These are phyloP conservation scores for Geosmithia putterillii DNA, from an alignment of 2,329 filamentous ascomycete genomes.

Conservation along the genomic window DNA sequence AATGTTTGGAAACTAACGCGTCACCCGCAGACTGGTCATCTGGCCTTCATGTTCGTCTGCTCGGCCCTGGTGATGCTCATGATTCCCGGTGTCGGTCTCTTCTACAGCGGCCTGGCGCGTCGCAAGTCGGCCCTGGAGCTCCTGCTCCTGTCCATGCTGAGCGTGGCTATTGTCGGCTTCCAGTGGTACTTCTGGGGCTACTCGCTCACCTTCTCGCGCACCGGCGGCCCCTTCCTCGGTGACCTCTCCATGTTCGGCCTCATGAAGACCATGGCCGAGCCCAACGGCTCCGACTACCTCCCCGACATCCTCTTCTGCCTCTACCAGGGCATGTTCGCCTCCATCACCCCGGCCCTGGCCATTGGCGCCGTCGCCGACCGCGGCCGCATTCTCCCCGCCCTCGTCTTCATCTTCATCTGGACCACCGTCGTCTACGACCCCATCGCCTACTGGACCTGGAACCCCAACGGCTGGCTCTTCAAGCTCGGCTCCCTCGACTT, in stretches of 20 bases:
- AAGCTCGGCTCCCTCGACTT: conserved; percentile 61
- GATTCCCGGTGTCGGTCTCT: conserved; percentile 90
- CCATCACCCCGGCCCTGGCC: conserved; percentile 60
- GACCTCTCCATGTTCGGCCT: conserved; percentile 73
- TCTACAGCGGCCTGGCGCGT: conserved; percentile 82
- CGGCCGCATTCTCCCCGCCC: conserved; percentile 46
- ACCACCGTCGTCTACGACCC: conserved; percentile 61
- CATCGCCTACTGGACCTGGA: conserved; percentile 71
- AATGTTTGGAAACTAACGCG: neutral
- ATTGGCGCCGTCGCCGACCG: conserved; percentile 50
- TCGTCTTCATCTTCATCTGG: conserved; percentile 61
- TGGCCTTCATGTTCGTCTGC: conserved; percentile 68
- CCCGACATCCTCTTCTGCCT: conserved; percentile 77
- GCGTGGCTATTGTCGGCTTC: conserved; percentile 67
- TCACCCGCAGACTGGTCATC: conserved; percentile 54
- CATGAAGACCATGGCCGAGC: conserved; percentile 61
- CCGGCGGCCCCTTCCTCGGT: conserved; percentile 66
- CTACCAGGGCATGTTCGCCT: conserved; percentile 82
- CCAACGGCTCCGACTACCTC: conserved; percentile 58
- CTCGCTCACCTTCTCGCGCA: conserved; percentile 72
- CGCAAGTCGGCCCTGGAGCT: conserved; percentile 81
- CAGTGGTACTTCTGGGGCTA: conserved; percentile 98
- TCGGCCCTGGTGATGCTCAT: conserved; percentile 78
- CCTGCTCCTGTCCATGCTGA: conserved; percentile 76
- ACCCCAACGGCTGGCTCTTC: conserved; percentile 58